Conservation (phyloP, 371 early-diverging fungal genomes). For the Coemansia linderi region DNA sequence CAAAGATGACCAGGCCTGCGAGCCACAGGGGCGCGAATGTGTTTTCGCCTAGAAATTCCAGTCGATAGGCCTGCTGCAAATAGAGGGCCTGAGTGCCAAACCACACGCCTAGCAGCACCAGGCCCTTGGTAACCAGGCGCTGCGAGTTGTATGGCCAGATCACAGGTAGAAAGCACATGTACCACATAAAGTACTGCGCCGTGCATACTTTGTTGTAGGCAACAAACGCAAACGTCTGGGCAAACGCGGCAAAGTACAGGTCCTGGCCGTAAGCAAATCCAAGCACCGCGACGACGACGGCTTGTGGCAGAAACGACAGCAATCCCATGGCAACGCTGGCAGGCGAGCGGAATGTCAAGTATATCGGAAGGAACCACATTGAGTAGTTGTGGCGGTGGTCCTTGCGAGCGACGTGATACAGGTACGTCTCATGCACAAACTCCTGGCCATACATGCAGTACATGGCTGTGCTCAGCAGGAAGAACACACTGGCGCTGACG, state of each 20-base stretch:
- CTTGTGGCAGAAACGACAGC: conserved; percentile 56
- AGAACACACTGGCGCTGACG: conserved; percentile 71
- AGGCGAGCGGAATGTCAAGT: conserved; percentile 67
- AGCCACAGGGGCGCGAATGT: conserved; percentile 77
- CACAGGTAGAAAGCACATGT: conserved; percentile 87
- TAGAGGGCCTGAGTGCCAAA: conserved; percentile 73
- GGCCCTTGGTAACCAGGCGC: conserved; percentile 61
- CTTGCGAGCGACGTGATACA: conserved; percentile 92
- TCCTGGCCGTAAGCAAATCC: conserved; percentile 78
- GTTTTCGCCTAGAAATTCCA: conserved; percentile 84
- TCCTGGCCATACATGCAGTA: conserved; percentile 75
- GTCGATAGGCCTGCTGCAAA: conserved; percentile 78
- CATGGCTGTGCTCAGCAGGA: conserved; percentile 70
- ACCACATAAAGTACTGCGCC: conserved; percentile 99
- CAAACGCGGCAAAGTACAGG: conserved; percentile 82
- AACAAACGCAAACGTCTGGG: conserved; percentile 95
- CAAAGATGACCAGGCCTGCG: conserved; percentile 71
- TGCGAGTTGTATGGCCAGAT: conserved; percentile 71
- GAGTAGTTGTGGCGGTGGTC: conserved; percentile 99
- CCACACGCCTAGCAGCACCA: conserved; percentile 71
- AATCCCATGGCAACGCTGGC: conserved; percentile 45
- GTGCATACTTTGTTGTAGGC: conserved; percentile 96
- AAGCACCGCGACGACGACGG: conserved; percentile 51
- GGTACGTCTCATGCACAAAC: conserved; percentile 87
- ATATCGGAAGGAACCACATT: conserved; percentile 91